Evolutionary conservation across 31 red algal species (phyloP), one percentile per base, ranked within the genome.

Genomic region (Asparagopsis taxiformis): DNA sequence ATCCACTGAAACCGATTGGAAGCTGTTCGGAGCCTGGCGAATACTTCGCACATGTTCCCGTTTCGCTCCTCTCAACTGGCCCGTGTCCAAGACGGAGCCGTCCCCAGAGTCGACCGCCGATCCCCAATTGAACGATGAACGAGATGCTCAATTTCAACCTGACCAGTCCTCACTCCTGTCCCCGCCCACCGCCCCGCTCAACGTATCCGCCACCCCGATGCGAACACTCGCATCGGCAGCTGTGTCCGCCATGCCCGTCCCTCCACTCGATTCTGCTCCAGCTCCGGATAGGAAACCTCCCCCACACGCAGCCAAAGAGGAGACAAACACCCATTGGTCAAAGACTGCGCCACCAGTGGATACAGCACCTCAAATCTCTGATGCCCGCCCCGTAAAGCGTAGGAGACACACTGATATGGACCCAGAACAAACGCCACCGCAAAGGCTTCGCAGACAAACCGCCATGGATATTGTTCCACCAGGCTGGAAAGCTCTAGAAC

Each of bases 1-100:
- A 19, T 64, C 65, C 7, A 51, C 52, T n/a, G 73, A 55, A 62
- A 62, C 38, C 6, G 83, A 88, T 1, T 88, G 83, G 83, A 88
- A 88, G 65, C 37, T 78, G 13, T 88, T 55, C 55, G 65, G 54
- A 29, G 83, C 83, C 7, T 88, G 83, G 83, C 62, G 73, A 0
- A 48, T 78, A 3, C 73, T 88, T 3, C 33, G 41, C 24, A 39
- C 62, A 32, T 72, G 72, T 34, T 21, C 25, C 25, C 51, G 65
- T n/a, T 88, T 88, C 72, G 55, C 72, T 17, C 83, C 83, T 10
- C 39, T 46, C 35, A 57, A 55, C n/a, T 80, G 63, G 53, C 51
- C 65, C 31, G 70, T 30, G 10, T 51, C 34, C 30, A 38, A 33
- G 29, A 33, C 57, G n/a, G 43, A 50, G 0, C 44, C 37, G 15